Evolutionary conservation across 2,329 filamentous ascomycete genomes (phyloP), one percentile per base, ranked within the genome.

Genomic region (Nemania abortiva): DNA sequence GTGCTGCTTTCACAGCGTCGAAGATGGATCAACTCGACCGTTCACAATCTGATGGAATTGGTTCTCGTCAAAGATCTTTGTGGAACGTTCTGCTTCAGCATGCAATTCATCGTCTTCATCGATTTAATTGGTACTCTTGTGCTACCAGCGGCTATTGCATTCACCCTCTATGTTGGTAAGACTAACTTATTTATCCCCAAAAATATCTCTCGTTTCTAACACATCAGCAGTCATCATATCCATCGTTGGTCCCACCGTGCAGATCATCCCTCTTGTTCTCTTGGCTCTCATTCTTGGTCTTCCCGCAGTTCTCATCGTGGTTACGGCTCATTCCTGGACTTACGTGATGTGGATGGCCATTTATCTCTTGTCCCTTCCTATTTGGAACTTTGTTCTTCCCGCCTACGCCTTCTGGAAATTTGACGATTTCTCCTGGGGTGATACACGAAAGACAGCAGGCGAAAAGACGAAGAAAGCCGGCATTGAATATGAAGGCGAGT

Each of bases 351-450:
- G 96, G 96, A 98, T 99, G 96, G 79, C 96, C 52, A 96, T 98
- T 81, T 99, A 99, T 81, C 89, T 99, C 20, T 63, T 95, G 54
- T 97, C 96, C 0, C 89, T 99, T 1, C 97, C 97, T 0, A 88
- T 99, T 66, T 99, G 96, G 96, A 99, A 99, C 82, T 97, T 99
- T 80, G 87, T 99, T 45, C 89, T 99, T 9, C 96, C 96, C 0
- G 89, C 89, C 7, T 99, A 99, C 79, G 92, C 96, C 2, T 99
- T 95, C 86, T 99, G 96, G 96, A 98, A 99, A 84, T 99, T 99
- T 80, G 96, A 99, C 80, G 96, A 99, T 84, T 99, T 99, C 86
- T 97, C 93, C 66, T 99, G 96, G 96, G 96, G 96, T 77, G 97
- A 99, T 72, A 99, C 96, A 64, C 90, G 96, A 70, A 97, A 98